phyloP scores from a whole-genome alignment of 306 rosid genomes.

The Prunus mume region DNA sequence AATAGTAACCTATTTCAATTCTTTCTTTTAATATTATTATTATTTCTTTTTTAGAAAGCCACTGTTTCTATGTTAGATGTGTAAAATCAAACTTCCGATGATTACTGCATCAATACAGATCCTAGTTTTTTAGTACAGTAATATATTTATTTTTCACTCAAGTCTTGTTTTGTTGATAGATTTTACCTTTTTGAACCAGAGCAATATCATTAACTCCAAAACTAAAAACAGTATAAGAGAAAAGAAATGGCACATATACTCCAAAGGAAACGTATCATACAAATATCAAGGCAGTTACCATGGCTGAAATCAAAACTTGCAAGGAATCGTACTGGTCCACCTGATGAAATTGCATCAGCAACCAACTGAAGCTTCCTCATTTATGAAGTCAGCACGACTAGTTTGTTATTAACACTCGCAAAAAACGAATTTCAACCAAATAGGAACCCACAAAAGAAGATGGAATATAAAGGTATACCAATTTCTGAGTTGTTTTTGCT shows the following conservation, averaged over 20 bases:
- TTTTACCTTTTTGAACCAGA: neutral
- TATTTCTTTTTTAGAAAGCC: too few relatives aligned
- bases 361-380: neutral
- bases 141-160: too few relatives aligned
- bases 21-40: too few relatives aligned
- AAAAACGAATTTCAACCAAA: slow-evolving; percentile 25
- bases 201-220: neutral
- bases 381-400: neutral
- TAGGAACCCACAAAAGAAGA: slow-evolving; percentile 9
- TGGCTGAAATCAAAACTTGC: slow-evolving; percentile 1
- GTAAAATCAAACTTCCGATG: too few relatives aligned
- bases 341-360: neutral
- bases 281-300: neutral
- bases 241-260: neutral
- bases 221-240: neutral
- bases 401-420: neutral
- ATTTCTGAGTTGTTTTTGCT: too few relatives aligned
- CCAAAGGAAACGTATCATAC: neutral
- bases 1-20: too few relatives aligned
- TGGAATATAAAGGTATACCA: too few relatives aligned
- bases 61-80: too few relatives aligned
- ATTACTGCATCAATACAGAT: too few relatives aligned
- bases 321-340: neutral
- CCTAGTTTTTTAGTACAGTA: too few relatives aligned
- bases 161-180: neutral